Evolutionary conservation across 2,329 filamentous ascomycete species (phyloP), one percentile per base, ranked within the genome.

Genomic region (Exophiala phaeomuriformis): DNA sequence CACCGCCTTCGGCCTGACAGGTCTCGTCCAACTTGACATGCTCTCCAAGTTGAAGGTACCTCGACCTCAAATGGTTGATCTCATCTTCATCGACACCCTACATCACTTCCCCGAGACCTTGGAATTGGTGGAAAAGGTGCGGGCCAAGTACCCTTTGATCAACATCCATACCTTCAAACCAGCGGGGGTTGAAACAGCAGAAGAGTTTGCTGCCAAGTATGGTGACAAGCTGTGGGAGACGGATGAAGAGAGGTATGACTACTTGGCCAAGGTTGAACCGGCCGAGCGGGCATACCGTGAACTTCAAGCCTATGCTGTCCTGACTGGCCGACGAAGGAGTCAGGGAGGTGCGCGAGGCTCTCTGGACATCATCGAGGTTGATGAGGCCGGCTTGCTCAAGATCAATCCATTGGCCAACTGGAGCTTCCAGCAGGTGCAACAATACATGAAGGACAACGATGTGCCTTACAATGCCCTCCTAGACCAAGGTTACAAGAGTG

Each of bases 321-420:
- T 98, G 61, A 98, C 93, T 43, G 93, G 93, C 49, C 88, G 93
- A 55, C 83, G 93, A 58, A 83, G 88, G 62, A 94, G 88, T 59
- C 93, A 98, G 73, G 93, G 93, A 58, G 91, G 90, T 60, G 89
- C 93, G 75, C 86, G 93, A 56, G 90, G 90, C 60, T 84, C 86
- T 66, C 83, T 98, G 60, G 86, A 90, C 67, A 88, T 98, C 67
- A 81, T 98, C 65, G 93, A 98, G 71, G 76, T 97, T 29, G 90
- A 96, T 68, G 91, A 95, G 69, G 82, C 86, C 30, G 89, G 89
- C 50, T 79, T 97, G 61, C 82, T 97, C 78, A 98, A 98, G 80
- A 86, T 98, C 80, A 98, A 97, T 77, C 93, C 93, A 8, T 76
- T 98, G 60, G 90, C 90, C 67, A 89, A 90, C 74, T 98, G 93